These are phyloP conservation scores for Corymbia calophylla DNA, from an alignment of 441 rosid genomes.

Conservation along the genomic window DNA sequence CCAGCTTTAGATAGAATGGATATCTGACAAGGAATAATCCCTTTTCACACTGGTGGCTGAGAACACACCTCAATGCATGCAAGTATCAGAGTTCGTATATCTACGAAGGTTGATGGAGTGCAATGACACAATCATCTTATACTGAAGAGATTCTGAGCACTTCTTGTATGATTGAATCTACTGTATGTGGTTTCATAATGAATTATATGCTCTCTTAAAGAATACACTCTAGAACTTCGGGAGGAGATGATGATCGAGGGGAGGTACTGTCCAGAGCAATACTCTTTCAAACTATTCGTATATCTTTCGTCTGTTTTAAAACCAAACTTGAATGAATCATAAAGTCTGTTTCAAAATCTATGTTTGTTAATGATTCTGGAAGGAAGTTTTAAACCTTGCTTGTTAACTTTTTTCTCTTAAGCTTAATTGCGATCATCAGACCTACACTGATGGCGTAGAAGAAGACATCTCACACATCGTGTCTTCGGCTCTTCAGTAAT, in stretches of 20 bases:
- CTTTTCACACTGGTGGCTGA: background rate
- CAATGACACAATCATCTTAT: background rate
- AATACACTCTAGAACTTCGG: background rate
- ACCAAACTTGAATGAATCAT: background rate
- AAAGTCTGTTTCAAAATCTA: background rate
- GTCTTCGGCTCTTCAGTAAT: background rate
- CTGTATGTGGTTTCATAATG: background rate
- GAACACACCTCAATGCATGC: constrained; percentile 15
- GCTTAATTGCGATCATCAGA: background rate
- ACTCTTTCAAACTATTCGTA: background rate
- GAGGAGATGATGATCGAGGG: background rate
- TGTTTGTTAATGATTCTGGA: background rate
- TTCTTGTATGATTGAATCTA: background rate
- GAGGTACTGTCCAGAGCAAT: background rate
- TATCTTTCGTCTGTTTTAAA: background rate
- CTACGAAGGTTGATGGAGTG: background rate
- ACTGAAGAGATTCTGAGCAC: background rate
- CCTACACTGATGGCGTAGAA: background rate
- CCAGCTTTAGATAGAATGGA: background rate
- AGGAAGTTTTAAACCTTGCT: background rate
- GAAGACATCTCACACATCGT: background rate
- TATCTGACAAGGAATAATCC: background rate
- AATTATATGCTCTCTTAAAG: background rate
- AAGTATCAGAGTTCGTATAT: constrained; percentile 10
- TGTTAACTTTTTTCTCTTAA: background rate